Conservation (phyloP, 2,329 filamentous ascomycete species). For the Nemania abortiva region DNA sequence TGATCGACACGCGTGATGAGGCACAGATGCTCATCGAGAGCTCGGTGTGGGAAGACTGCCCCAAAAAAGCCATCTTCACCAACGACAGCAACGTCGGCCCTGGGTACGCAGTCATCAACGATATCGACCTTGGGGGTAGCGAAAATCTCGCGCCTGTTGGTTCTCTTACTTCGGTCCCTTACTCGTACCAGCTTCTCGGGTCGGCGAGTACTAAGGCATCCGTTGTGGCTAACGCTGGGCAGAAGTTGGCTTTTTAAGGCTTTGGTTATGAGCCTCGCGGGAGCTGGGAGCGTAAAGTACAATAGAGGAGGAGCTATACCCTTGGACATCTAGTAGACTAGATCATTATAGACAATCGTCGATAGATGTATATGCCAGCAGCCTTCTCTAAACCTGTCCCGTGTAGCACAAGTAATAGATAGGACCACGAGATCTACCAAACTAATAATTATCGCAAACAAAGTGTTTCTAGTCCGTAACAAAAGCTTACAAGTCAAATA, state of each 20-base stretch:
- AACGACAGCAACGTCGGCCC: conserved; percentile 53
- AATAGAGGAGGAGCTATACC: background rate
- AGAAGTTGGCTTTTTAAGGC: conserved; percentile 37
- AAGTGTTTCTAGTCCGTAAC: background rate
- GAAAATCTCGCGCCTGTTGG: conserved; percentile 55
- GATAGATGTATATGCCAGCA: background rate
- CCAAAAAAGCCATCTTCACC: conserved; percentile 49
- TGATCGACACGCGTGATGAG: conserved; percentile 35
- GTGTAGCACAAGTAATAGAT: background rate
- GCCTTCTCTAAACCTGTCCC: background rate
- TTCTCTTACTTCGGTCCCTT: conserved; percentile 56
- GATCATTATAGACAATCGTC: background rate
- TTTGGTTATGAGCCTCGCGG: background rate
- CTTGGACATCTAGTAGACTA: background rate
- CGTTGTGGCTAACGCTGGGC: conserved; percentile 47
- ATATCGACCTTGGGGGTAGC: conserved; percentile 56
- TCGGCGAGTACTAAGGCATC: conserved; percentile 53
- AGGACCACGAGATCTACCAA: too few relatives aligned
- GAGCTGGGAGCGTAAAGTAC: background rate
- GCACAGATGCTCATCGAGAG: conserved; percentile 42
- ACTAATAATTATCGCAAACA: background rate
- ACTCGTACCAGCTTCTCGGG: conserved; percentile 56
- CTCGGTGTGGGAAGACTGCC: conserved; percentile 37
- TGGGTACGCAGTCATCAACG: conserved; percentile 52
- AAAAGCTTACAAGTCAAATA: background rate